Conservation (phyloP, 148 eudicot species). For the Vaccinium myrtillus region DNA sequence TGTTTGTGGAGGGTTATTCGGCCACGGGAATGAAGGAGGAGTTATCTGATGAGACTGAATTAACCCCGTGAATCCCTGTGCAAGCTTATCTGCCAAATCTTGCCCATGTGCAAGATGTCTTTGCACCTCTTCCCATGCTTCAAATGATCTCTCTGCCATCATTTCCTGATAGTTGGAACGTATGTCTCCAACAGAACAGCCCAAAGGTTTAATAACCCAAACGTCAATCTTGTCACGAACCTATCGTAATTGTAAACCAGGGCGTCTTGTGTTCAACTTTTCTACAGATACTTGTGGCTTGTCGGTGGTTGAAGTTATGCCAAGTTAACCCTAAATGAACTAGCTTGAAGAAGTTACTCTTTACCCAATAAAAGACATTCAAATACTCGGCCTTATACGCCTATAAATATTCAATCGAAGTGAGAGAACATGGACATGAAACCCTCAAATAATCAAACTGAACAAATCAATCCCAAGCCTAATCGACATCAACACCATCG, state of each 20-base stretch:
- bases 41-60: slow-evolving; percentile 69
- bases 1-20: slow-evolving; percentile 41
- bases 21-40: slow-evolving; percentile 81
- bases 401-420: background rate
- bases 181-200: background rate
- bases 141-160: slow-evolving; percentile 90
- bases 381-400: background rate
- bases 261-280: background rate
- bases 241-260: background rate
- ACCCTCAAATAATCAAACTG: background rate
- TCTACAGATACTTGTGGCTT: background rate
- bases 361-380: background rate
- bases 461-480: background rate
- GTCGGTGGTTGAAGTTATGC: background rate
- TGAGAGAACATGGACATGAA: background rate
- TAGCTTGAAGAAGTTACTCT: background rate
- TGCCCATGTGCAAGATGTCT: slow-evolving; percentile 57
- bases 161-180: slow-evolving; percentile 22
- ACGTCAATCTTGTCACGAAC: background rate
- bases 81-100: slow-evolving; percentile 74
- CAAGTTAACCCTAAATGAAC: background rate
- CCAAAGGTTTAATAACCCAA: background rate
- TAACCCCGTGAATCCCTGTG: slow-evolving; percentile 80
- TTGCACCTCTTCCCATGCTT: slow-evolving; percentile 99
- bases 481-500: background rate